Evolutionary conservation across 2,329 filamentous ascomycete species (phyloP).

Genomic region (Neopestalotiopsis rosae): DNA sequence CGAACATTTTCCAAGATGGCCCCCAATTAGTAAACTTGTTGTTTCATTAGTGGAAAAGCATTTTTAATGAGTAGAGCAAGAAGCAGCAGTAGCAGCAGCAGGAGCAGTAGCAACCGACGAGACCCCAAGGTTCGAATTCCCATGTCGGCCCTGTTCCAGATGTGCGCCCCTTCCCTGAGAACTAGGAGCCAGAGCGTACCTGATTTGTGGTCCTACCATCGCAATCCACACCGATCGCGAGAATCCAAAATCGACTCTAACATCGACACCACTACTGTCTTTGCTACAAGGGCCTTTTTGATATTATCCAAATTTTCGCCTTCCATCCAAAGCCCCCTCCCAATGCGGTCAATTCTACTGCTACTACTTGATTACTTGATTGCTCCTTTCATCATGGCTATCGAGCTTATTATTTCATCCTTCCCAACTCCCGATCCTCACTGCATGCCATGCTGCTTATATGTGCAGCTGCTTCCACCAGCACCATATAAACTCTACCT

Average conservation of each 20-base stretch:
- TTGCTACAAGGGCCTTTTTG: background rate
- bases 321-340: background rate
- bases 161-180: background rate
- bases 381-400: slow-evolving; percentile 5
- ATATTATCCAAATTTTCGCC: background rate
- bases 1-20: background rate
- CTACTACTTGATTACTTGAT: background rate
- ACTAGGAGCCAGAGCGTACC: background rate
- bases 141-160: slow-evolving; percentile 2
- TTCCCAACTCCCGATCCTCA: background rate
- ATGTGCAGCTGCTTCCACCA: background rate
- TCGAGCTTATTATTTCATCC: background rate
- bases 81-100: background rate
- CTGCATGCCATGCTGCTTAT: slow-evolving; percentile 3
- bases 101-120: background rate
- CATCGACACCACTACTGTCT: background rate
- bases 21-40: background rate
- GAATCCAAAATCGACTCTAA: background rate
- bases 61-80: background rate
- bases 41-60: background rate
- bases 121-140: background rate
- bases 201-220: background rate
- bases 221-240: slow-evolving; percentile 3
- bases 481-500: slow-evolving; percentile 9
- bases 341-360: background rate